Percentiles rank a stretch among this genome's conserved stretches.
Conservation (phyloP, 2,329 filamentous ascomycete genomes). For the Daldinia sp. region DNA sequence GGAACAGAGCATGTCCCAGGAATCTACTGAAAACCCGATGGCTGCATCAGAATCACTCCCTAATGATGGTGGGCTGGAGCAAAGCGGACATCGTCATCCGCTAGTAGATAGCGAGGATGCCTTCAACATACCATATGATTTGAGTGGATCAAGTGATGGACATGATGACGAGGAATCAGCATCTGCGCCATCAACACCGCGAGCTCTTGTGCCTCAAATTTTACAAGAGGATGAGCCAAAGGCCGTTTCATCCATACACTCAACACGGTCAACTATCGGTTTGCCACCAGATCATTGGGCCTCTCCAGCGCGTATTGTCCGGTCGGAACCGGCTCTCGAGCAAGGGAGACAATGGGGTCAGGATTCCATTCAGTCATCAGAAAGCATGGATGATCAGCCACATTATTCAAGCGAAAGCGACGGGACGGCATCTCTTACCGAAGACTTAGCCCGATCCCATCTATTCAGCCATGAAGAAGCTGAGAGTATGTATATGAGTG, state of each 20-base stretch:
- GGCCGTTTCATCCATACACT: conserved; percentile 22
- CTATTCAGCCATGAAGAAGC: conserved; percentile 82
- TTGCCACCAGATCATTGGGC: conserved; percentile 47
- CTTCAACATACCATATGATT: conserved; percentile 64
- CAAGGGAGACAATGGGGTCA: conserved; percentile 36
- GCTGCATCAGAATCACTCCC: conserved; percentile 39
- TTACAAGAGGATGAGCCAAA: conserved; percentile 52
- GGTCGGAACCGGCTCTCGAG: conserved; percentile 50
- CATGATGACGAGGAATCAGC: conserved; percentile 48
- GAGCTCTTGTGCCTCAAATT: conserved; percentile 52
- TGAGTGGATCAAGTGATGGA: conserved; percentile 49
- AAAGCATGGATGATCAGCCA: conserved; percentile 11
- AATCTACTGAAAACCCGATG: conserved; percentile 34
- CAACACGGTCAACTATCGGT: conserved; percentile 48
- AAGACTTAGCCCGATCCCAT: conserved; percentile 69
- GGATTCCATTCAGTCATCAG: conserved; percentile 23
- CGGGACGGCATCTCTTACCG: conserved; percentile 39
- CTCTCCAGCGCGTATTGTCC: conserved; percentile 44
- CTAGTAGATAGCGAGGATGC: conserved; percentile 63
- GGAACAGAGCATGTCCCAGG: conserved; percentile 39
- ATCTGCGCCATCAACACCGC: conserved; percentile 58
- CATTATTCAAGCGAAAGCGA: conserved; percentile 40
- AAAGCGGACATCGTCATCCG: conserved; percentile 46
- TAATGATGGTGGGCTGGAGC: conserved; percentile 45
- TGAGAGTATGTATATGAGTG: conserved; percentile 87